Conservation (phyloP, 1,284 basidiomycete genomes). For the Mycena citricolor region DNA sequence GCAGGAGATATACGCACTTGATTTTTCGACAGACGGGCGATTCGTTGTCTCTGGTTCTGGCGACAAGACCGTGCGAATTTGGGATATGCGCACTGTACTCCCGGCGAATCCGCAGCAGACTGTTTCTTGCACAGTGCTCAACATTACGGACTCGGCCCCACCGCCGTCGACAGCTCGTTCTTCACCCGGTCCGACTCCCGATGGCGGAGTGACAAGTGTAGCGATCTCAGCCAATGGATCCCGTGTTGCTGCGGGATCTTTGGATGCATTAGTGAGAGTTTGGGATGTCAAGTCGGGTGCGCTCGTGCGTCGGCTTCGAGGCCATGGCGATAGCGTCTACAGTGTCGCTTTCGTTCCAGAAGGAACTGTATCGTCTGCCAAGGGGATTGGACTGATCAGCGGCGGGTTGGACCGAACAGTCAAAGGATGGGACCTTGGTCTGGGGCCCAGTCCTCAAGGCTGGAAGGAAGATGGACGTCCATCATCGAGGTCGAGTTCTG, state of each 20-base stretch:
- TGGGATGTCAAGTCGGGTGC: conserved; percentile 80
- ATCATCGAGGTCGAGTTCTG: too few species aligned
- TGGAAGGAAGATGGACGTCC: too few species aligned
- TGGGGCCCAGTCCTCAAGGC: conserved; percentile 24
- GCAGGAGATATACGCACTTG: conserved; percentile 90
- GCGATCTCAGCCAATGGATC: conserved; percentile 81
- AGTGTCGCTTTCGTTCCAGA: conserved; percentile 88
- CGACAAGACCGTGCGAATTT: conserved; percentile 87
- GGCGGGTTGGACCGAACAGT: conserved; percentile 88
- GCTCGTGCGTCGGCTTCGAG: conserved; percentile 73
- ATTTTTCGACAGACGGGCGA: conserved; percentile 80
- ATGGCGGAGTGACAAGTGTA: conserved; percentile 78
- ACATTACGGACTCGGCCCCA: conserved; percentile 47
- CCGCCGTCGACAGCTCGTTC: conserved; percentile 11
- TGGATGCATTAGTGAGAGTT: conserved; percentile 84
- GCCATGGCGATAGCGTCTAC: conserved; percentile 85
- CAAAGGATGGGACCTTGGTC: conserved; percentile 82
- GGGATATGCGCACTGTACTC: conserved; percentile 73
- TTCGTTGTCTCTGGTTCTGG: conserved; percentile 88
- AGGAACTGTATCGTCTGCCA: neutral
- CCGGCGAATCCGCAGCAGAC: conserved; percentile 29
- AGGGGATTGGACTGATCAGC: conserved; percentile 73
- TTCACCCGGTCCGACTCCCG: conserved; percentile 40
- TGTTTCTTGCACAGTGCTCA: conserved; percentile 43
- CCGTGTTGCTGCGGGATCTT: conserved; percentile 79